A percentile compares a stretch with the other conserved stretches of the same genome.
Evolutionary conservation across 2,329 filamentous ascomycete species (phyloP).

Genomic region (Sphaerostilbella broomeana): DNA sequence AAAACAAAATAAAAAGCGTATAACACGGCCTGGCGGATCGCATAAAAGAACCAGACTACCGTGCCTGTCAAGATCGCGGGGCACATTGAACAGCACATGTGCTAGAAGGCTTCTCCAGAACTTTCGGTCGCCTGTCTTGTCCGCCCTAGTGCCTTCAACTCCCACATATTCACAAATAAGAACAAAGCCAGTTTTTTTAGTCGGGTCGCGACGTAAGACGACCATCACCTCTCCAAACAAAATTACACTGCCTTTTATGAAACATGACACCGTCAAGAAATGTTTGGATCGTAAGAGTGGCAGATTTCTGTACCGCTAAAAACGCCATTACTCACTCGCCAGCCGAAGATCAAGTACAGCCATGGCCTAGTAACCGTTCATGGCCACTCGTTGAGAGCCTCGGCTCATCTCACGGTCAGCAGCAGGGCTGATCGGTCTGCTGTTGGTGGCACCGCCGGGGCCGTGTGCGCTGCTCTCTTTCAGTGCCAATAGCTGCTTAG

Average conservation of each 20-base stretch:
- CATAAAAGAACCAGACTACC: too few relatives aligned
- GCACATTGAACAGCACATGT: not conserved
- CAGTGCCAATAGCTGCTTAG: conserved; percentile 93
- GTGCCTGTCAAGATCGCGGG: too few relatives aligned
- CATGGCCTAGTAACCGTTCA: conserved; percentile 85
- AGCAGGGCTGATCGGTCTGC: conserved; percentile 85
- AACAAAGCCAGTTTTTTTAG: conserved; percentile 16
- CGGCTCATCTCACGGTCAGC: conserved; percentile 95
- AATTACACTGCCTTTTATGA: conserved; percentile 21
- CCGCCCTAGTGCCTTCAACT: conserved; percentile 11
- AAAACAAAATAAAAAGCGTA: conserved; percentile 30
- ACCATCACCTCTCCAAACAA: conserved; percentile 18
- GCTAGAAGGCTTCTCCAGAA: too few relatives aligned
- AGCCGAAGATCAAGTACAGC: conserved; percentile 25
- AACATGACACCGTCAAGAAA: conserved; percentile 26
- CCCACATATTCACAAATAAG: conserved; percentile 16
- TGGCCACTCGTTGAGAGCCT: conserved; percentile 93
- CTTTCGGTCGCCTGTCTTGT: not conserved
- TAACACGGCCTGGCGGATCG: conserved; percentile 5
- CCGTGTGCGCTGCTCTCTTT: conserved; percentile 95
- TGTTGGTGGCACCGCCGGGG: conserved; percentile 66
- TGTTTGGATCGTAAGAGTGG: conserved; percentile 23
- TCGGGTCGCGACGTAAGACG: conserved; percentile 16
- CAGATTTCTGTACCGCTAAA: conserved; percentile 21
- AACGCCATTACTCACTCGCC: conserved; percentile 30